phyloP scores from a whole-genome alignment of 2,329 filamentous ascomycete genomes.

The Hymenoscyphus infarciens region DNA sequence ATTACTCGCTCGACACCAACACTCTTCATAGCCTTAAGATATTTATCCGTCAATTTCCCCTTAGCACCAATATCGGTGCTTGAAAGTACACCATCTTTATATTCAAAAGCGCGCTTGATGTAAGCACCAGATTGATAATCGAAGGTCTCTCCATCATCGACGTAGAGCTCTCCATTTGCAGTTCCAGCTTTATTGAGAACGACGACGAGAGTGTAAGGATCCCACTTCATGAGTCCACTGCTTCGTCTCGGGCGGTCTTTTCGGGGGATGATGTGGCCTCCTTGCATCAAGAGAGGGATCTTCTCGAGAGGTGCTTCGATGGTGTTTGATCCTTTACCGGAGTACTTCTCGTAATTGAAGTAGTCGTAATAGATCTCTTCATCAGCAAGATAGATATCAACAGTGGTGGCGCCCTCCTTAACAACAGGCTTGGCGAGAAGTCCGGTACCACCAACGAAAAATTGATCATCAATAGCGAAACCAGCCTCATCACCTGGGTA shows the following conservation, averaged over 20 bases:
- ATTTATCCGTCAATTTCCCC: slow-evolving; percentile 64
- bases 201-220: slow-evolving; percentile 90
- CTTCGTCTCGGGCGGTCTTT: slow-evolving; percentile 85
- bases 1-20: slow-evolving; percentile 83
- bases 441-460: slow-evolving; percentile 85
- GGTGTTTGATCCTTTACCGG: slow-evolving; percentile 65
- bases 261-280: slow-evolving; percentile 86
- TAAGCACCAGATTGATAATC: slow-evolving; percentile 83
- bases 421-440: slow-evolving; percentile 91
- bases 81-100: slow-evolving; percentile 56
- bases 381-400: slow-evolving; percentile 84
- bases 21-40: slow-evolving; percentile 72
- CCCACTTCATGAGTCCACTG: slow-evolving; percentile 83
- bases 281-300: slow-evolving; percentile 87
- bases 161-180: slow-evolving; percentile 79
- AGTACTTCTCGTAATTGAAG: slow-evolving; percentile 76
- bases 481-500: slow-evolving; percentile 82
- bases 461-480: slow-evolving; percentile 88
- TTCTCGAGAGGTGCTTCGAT: slow-evolving; percentile 77
- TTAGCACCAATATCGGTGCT: slow-evolving; percentile 62
- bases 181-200: slow-evolving; percentile 64
- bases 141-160: slow-evolving; percentile 91
- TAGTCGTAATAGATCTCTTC: slow-evolving; percentile 93
- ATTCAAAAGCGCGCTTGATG: slow-evolving; percentile 78
- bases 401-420: slow-evolving; percentile 66